A percentile compares a stretch with the other conserved stretches of the same genome.
Evolutionary conservation across 2,329 filamentous ascomycete species (phyloP).

Genomic region (Cladosporium sp.): DNA sequence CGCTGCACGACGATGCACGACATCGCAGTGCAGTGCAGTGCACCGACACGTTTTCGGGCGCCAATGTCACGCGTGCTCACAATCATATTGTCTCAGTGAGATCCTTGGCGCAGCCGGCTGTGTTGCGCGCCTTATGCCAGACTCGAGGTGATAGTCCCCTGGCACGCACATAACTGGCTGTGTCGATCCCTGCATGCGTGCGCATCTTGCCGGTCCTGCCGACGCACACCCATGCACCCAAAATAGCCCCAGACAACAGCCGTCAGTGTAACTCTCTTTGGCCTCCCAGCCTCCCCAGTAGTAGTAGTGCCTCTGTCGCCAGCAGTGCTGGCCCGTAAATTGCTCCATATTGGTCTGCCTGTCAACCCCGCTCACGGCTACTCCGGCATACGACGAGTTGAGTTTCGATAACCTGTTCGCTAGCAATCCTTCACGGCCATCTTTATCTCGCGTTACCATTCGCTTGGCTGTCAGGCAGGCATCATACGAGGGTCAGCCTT

Average conservation of each 20-base stretch:
- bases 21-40: background rate
- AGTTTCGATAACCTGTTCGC: slow-evolving; percentile 7
- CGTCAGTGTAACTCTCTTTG: no score
- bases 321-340: background rate
- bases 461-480: slow-evolving; percentile 2
- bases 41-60: background rate
- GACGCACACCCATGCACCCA: background rate
- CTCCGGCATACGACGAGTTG: background rate
- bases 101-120: background rate
- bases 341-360: background rate
- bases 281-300: background rate
- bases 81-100: background rate
- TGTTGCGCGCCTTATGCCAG: no score
- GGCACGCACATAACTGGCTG: background rate
- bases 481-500: background rate
- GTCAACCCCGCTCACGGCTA: background rate
- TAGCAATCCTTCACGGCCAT: background rate
- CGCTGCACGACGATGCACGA: background rate
- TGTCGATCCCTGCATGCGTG: background rate
- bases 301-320: no score
- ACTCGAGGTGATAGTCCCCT: background rate
- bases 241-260: background rate
- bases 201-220: background rate
- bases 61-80: background rate
- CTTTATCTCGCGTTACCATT: background rate